Base-by-base conservation (phyloP, 179 eudicot species). In the Carnegiea gigantea region DNA sequence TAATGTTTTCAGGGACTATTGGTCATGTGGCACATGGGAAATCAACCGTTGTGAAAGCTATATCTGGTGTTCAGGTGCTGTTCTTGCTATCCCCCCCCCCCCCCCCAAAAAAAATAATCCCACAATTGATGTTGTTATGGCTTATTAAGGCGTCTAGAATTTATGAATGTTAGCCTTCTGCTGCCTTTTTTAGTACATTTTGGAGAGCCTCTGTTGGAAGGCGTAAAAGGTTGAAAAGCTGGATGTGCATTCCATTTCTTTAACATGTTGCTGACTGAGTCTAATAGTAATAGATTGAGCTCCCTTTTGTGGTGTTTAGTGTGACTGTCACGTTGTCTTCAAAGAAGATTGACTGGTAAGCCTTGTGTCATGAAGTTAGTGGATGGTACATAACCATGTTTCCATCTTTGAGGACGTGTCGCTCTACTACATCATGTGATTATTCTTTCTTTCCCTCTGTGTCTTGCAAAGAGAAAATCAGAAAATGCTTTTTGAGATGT, bases 1-100 rank as follows among this genome's bases (percentile, higher is more conserved):
- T 60, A 44, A 70, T 70, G 59, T 71, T 77, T 43, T 46, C 80
- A 95, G 99, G 99, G 21, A 95, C 99, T 65, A 95, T 95, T 87
- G 99, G 99, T 70, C 99, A 95, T 86, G 99, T 95, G 92, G 99
- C 99, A 79, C 99, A 95, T 90, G 99, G 99, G 12, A 93, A 95
- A 82, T 95, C 99, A 21, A 95, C 99, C 17, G 99, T 95, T 73
- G 98, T 93, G 75, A 95, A 95, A 85, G 98, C 99, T 76, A 93
- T 95, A 76, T 95, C 99, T 83, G 98, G 98, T 77, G 99, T 95
- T 65, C 99, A 95, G 99, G 99, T 92, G 38, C 57, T 77, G 20
- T 78, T 79, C 67, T 70, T 70, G 9, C 8, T 36, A 30, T 70
- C 3, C 23, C 7, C 46, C 20, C 73, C 44, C 9, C 44, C 44